Evolutionary conservation across 1,139 yeast species (phyloP).

Genomic region (Protomyces inundatus): DNA sequence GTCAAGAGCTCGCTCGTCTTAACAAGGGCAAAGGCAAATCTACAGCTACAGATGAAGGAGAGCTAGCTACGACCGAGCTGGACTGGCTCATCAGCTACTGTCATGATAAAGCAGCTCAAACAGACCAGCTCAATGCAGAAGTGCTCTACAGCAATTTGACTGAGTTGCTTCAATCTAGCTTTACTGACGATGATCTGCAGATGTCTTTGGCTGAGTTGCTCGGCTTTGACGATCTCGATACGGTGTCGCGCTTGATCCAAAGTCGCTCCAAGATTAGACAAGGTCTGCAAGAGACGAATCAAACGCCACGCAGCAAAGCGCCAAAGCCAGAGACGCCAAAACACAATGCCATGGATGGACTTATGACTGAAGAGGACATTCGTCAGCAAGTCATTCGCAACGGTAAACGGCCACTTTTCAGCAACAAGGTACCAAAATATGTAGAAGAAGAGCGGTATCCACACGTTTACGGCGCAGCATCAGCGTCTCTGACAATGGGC

Average conservation of each 20-base stretch:
- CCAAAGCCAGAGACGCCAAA: neutral
- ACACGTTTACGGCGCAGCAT: constrained; percentile 74
- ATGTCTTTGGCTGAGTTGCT: constrained; percentile 66
- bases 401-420: constrained; percentile 49
- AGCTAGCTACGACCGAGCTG: neutral
- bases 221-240: constrained; percentile 79
- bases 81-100: constrained; percentile 12
- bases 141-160: constrained; percentile 1
- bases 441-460: constrained; percentile 59
- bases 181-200: constrained; percentile 57
- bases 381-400: constrained; percentile 52
- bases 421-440: constrained; percentile 46
- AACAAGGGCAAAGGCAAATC: neutral
- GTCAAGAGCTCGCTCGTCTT: neutral
- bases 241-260: constrained; percentile 62
- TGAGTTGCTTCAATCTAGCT: neutral
- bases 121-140: constrained; percentile 10
- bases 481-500: constrained; percentile 59
- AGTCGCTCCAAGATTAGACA: constrained; percentile 39
- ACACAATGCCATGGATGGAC: constrained; percentile 8
- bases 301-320: neutral
- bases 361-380: constrained; percentile 3
- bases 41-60: neutral
- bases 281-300: constrained; percentile 34
- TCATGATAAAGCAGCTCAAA: neutral